A percentile compares a stretch with the other conserved stretches of the same genome.
Conservation (phyloP, 208 protist genomes). For the Leishmania aethiopica region DNA sequence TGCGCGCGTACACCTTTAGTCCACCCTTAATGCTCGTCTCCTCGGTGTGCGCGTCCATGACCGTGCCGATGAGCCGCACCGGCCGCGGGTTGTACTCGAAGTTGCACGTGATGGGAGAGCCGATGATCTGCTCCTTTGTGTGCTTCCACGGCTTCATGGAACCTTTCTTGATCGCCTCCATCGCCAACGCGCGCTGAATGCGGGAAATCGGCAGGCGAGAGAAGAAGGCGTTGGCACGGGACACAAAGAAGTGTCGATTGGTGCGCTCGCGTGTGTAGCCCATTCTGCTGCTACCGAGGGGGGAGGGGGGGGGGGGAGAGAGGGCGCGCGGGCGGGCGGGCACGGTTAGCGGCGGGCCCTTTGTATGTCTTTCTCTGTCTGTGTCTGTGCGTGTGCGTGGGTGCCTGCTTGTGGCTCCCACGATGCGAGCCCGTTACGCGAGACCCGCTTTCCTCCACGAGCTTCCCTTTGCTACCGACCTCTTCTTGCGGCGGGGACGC, state of each 20-base stretch:
- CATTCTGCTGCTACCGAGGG: constrained; percentile 24
- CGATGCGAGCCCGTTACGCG: too few relatives aligned
- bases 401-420: neutral
- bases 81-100: constrained; percentile 92
- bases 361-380: neutral
- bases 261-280: constrained; percentile 89
- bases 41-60: constrained; percentile 90
- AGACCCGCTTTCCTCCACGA: neutral
- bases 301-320: neutral
- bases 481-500: neutral
- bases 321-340: neutral
- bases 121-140: constrained; percentile 91
- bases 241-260: constrained; percentile 88
- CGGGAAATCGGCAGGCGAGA: constrained; percentile 83
- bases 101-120: constrained; percentile 85
- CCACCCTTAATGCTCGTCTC: constrained; percentile 92
- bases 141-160: constrained; percentile 89
- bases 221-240: constrained; percentile 90
- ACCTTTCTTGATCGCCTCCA: constrained; percentile 87
- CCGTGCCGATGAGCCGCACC: constrained; percentile 87
- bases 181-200: constrained; percentile 84
- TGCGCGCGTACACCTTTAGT: constrained; percentile 89
- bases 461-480: neutral
- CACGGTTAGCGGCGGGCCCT: too few relatives aligned
- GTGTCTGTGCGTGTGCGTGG: neutral